A percentile compares a stretch with the other conserved stretches of the same genome.
phyloP scores from a whole-genome alignment of 306 rosid genomes.

The Citrullus colocynthis region DNA sequence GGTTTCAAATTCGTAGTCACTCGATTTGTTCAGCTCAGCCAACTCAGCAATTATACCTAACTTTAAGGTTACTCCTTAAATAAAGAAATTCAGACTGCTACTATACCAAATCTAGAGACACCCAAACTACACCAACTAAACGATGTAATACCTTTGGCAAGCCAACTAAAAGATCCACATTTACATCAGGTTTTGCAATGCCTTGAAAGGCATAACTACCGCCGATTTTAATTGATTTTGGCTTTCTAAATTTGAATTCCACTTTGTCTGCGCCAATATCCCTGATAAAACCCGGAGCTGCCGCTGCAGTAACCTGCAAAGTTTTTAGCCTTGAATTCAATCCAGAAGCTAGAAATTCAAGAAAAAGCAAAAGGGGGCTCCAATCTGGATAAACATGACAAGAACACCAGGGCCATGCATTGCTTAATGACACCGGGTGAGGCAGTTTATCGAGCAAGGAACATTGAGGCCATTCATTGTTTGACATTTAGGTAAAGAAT shows the following conservation, averaged over 20 bases:
- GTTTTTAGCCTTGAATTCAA: background rate
- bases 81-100: background rate
- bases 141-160: constrained; percentile 65
- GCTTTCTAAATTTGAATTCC: constrained; percentile 66
- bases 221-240: constrained; percentile 31
- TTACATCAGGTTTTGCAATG: constrained; percentile 49
- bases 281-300: constrained; percentile 52
- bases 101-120: background rate
- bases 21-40: background rate
- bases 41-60: background rate
- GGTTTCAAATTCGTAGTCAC: background rate
- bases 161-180: constrained; percentile 52
- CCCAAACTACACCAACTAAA: constrained; percentile 26
- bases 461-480: background rate
- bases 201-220: constrained; percentile 60
- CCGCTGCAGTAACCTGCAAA: constrained; percentile 43
- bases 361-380: background rate
- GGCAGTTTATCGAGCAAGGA: background rate
- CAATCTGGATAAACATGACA: background rate
- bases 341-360: background rate
- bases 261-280: constrained; percentile 87
- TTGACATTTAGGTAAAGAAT: background rate
- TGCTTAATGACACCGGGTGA: background rate
- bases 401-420: background rate
- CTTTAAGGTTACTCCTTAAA: background rate